phyloP scores from a whole-genome alignment of 192 early-diverging fungal species.

The Jimgerdemannia lactiflua region DNA sequence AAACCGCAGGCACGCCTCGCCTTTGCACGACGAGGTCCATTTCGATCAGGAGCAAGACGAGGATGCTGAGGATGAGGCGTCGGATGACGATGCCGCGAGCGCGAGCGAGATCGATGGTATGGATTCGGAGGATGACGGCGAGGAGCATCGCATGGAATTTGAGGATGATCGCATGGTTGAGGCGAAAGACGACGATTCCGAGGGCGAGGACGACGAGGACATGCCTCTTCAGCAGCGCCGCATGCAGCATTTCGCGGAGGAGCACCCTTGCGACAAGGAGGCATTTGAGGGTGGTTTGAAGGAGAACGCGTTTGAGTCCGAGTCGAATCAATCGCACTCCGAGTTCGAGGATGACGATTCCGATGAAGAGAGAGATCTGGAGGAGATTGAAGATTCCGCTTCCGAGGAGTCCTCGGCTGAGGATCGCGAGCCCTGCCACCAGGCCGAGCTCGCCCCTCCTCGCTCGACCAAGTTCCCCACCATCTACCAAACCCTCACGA shows the following conservation, averaged over 20 bases:
- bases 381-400: conserved; percentile 21
- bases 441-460: conserved; percentile 1
- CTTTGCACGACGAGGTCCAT: conserved; percentile 29
- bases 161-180: conserved; percentile 33
- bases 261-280: neutral
- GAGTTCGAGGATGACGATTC: conserved; percentile 32
- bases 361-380: conserved; percentile 24
- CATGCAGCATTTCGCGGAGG: neutral
- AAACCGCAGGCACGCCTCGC: conserved; percentile 32
- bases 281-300: conserved; percentile 19
- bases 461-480: conserved; percentile 44
- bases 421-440: neutral
- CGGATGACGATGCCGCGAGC: conserved; percentile 28
- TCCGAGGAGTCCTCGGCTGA: neutral
- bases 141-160: conserved; percentile 31
- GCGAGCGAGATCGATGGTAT: conserved; percentile 32
- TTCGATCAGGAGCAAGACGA: conserved; percentile 25
- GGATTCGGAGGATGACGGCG: conserved; percentile 29
- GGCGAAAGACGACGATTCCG: conserved; percentile 17
- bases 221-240: neutral
- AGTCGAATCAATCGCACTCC: conserved; percentile 30
- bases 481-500: conserved; percentile 60
- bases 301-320: conserved; percentile 10
- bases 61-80: conserved; percentile 26
- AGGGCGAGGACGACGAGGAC: neutral